Evolutionary conservation across 768 basidiomycete genomes (phyloP), one percentile per base, ranked within the genome.

Genomic region (Mycena indigotica): DNA sequence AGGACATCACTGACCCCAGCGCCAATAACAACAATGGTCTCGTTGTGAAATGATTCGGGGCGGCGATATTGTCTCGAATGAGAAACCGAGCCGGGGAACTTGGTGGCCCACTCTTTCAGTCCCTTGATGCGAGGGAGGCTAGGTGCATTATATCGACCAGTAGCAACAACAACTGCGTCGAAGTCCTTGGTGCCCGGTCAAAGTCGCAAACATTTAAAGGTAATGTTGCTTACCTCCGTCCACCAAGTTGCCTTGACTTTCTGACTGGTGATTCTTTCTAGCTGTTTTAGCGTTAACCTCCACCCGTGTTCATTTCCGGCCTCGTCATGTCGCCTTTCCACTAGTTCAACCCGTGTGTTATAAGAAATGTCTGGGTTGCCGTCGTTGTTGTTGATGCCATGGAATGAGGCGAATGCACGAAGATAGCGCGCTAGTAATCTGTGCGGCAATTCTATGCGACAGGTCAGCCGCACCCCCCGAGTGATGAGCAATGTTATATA

Each of bases 11-110:
- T 49, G 38, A 76, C 75, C 10, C 71, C 70, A 15, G 73, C 73
- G n/a, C 80, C 79, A 32, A 81, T 66, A 50, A 81, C 68, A 1
- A 81, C 69, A 0, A 79, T 73, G 1, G 73, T 79, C 56, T 80
- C 64, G 46, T 73, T 72, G 15, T 53, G 28, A 39, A 70, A 75
- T 1, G 55, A 29, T 24, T 78, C 72, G 0, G 80, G 79, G 49
- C 64, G 64, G 4, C 77, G 69, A 59, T 81, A 82, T 38, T 76
- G 74, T 28, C 79, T 65, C 8, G 78, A 75, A 59, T 81, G 80
- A 10, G 62, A 58, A 24, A 81, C 57, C 3, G 62, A 56, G 0
- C 64, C 63, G 0, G 79, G 74, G 65, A 75, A 79, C 5, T 58
- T 63, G 4, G 65, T 55, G 0, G 64, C 69, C 77, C 76, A 78